phyloP scores from a whole-genome alignment of 23 red algal genomes.

The Gracilaria caudata region DNA sequence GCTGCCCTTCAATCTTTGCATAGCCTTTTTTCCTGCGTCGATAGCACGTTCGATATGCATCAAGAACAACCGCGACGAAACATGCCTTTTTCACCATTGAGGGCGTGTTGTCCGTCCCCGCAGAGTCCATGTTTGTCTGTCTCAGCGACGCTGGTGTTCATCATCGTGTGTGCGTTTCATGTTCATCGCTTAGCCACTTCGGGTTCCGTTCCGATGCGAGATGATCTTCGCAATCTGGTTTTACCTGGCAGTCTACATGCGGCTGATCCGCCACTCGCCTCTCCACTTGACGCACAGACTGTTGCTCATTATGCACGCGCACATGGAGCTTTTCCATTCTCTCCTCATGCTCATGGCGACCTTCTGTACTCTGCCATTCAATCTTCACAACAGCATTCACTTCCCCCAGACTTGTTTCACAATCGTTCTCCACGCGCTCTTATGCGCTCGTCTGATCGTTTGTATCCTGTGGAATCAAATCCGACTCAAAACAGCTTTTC shows the following conservation, averaged over 20 bases:
- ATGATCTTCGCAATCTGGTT: not conserved
- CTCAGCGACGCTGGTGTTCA: not conserved
- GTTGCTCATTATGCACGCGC: not conserved
- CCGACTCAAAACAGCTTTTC: not conserved
- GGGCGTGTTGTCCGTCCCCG: not conserved
- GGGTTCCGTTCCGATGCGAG: not conserved
- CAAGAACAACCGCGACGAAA: not conserved
- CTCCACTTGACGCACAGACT: not conserved
- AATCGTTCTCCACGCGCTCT: not conserved
- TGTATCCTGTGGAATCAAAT: slow-evolving; percentile 3
- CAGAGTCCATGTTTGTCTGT: slow-evolving; percentile 13
- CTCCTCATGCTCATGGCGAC: not conserved
- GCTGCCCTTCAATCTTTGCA: not conserved
- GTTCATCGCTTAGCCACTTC: not conserved
- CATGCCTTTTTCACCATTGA: not conserved
- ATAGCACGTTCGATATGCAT: not conserved
- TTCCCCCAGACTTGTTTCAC: not conserved
- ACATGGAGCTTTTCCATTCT: not conserved
- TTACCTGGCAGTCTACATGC: slow-evolving; percentile 16
- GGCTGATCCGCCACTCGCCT: not conserved
- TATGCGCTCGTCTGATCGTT: not conserved
- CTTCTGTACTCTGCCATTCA: not conserved
- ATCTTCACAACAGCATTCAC: not conserved
- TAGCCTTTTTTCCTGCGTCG: not conserved
- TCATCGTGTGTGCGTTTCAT: not conserved